Conservation (phyloP, 495 filamentous ascomycete species). For the Physcia stellaris region DNA sequence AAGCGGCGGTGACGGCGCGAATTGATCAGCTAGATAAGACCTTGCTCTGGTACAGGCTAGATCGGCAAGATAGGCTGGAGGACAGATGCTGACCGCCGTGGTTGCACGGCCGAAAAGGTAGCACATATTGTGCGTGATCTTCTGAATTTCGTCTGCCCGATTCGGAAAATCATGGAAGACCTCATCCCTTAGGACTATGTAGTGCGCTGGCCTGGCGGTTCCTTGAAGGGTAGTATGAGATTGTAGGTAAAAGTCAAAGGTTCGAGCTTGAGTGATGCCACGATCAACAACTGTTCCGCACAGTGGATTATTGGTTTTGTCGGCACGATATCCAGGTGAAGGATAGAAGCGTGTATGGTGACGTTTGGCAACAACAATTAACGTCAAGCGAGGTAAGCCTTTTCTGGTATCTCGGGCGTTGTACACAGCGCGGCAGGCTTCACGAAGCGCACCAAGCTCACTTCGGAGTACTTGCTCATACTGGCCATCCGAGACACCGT, state of each 20-base stretch:
- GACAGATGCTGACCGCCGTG: conserved; percentile 64
- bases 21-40: conserved; percentile 40
- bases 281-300: conserved; percentile 78
- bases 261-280: conserved; percentile 56
- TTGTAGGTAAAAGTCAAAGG: conserved; percentile 77
- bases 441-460: conserved; percentile 42
- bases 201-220: conserved; percentile 51
- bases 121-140: conserved; percentile 61
- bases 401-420: too few species aligned
- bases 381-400: conserved; percentile 31
- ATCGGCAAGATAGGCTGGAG: conserved; percentile 67
- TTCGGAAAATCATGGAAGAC: conserved; percentile 41
- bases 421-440: conserved; percentile 47
- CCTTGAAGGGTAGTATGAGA: conserved; percentile 74
- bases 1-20: background rate
- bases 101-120: conserved; percentile 71
- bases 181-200: conserved; percentile 62
- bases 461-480: conserved; percentile 43
- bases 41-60: conserved; percentile 56
- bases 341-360: conserved; percentile 84
- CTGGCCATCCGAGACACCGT: conserved; percentile 81
- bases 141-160: conserved; percentile 45
- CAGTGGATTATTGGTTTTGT: conserved; percentile 39
- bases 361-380: conserved; percentile 53
- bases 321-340: conserved; percentile 21